Percentiles rank a stretch among this genome's conserved stretches.
These are phyloP conservation scores for Globisporangium iwayamae DNA, from an alignment of 352 stramenopile species.

Conservation along the genomic window DNA sequence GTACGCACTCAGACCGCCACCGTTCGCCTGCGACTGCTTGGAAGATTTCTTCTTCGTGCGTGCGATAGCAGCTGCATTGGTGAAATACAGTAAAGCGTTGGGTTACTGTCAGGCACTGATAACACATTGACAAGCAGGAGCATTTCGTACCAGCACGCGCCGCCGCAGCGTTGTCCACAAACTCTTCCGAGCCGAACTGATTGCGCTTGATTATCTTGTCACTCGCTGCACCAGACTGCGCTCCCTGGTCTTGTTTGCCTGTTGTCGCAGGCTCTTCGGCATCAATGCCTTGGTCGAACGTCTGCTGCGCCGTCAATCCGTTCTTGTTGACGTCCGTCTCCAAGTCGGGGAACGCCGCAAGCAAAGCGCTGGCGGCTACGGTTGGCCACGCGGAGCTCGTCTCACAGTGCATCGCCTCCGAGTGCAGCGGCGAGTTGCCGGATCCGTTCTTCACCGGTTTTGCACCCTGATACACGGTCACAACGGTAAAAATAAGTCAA, in stretches of 20 bases:
- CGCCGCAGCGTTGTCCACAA: conserved; percentile 41
- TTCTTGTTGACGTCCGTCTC: conserved; percentile 49
- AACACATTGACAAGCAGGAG: no score
- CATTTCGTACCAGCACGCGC: conserved; percentile 43
- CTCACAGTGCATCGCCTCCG: conserved; percentile 77
- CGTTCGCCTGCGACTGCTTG: conserved; percentile 34
- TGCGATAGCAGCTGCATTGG: conserved; percentile 51
- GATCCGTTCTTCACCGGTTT: conserved; percentile 54
- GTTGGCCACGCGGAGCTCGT: conserved; percentile 51
- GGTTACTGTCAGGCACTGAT: neutral
- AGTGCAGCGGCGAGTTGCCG: conserved; percentile 65
- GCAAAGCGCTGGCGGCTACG: conserved; percentile 34
- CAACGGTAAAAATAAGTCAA: neutral
- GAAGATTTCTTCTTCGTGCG: conserved; percentile 63
- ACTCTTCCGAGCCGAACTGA: conserved; percentile 30
- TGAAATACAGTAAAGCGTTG: no score
- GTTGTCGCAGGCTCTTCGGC: conserved; percentile 38
- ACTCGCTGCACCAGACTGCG: neutral
- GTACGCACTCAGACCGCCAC: conserved; percentile 23
- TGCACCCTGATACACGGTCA: conserved; percentile 24
- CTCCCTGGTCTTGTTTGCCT: conserved; percentile 16
- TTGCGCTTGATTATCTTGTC: conserved; percentile 27
- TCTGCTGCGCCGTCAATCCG: conserved; percentile 55
- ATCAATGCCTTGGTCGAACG: conserved; percentile 63
- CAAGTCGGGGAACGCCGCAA: conserved; percentile 53